These are phyloP conservation scores for Pichia sporocuriosa DNA, from an alignment of 805 yeast genomes.

Conservation along the genomic window DNA sequence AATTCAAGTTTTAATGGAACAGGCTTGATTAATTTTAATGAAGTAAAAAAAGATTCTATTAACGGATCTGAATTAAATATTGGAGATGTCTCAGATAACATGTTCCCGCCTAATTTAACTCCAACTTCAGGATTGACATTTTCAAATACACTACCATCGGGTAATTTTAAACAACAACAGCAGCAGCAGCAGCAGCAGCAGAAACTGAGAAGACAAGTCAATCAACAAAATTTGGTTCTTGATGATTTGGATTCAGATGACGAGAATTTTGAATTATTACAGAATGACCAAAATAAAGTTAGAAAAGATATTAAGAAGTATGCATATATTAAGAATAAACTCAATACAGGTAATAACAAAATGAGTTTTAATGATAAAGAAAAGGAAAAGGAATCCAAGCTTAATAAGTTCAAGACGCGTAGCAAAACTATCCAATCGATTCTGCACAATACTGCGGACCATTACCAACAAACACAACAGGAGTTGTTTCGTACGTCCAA, in stretches of 20 bases:
- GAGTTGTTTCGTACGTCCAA: slow-evolving; percentile 8
- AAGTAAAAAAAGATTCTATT: no score
- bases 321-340: neutral
- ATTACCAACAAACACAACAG: slow-evolving; percentile 16
- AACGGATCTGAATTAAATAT: no score
- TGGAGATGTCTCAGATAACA: slow-evolving; percentile 11
- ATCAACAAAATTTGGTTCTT: neutral
- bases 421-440: slow-evolving; percentile 23
- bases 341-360: neutral
- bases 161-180: slow-evolving; percentile 2
- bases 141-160: slow-evolving; percentile 6
- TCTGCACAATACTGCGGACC: slow-evolving; percentile 20
- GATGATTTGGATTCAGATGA: slow-evolving; percentile 18
- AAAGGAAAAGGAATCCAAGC: slow-evolving; percentile 16
- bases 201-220: neutral
- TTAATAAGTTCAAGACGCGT: slow-evolving; percentile 19
- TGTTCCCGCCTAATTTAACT: slow-evolving; percentile 18
- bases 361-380: neutral
- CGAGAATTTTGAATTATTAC: slow-evolving; percentile 3
- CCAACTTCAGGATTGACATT: slow-evolving; percentile 20
- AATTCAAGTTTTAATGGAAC: no score
- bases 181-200: slow-evolving; percentile 3
- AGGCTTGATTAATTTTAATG: neutral
- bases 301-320: slow-evolving; percentile 5
- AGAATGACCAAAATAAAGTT: neutral